These are phyloP conservation scores for Lichenothelia convexa DNA, from an alignment of 495 filamentous ascomycete genomes.

Conservation along the genomic window DNA sequence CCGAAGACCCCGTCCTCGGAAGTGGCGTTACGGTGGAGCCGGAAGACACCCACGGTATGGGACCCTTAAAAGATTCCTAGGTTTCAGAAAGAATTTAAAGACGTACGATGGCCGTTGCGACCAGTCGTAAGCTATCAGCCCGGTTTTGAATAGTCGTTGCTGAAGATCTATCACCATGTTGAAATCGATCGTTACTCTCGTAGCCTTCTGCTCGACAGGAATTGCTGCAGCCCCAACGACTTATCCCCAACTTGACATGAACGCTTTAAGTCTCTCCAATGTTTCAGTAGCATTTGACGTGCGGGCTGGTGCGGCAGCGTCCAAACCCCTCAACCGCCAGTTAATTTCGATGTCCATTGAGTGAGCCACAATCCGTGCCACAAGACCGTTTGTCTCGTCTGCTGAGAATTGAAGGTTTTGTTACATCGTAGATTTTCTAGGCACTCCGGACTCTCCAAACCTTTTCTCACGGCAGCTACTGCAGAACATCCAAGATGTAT, in stretches of 20 bases:
- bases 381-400: not conserved
- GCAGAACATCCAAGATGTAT: constrained; percentile 2
- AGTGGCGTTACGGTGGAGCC: no score
- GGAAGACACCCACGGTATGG: not conserved
- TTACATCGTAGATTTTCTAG: constrained; percentile 4
- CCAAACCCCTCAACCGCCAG: not conserved
- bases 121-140: not conserved
- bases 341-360: not conserved
- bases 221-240: not conserved
- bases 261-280: not conserved
- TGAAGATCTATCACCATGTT: not conserved
- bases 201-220: not conserved
- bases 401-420: constrained; percentile 1
- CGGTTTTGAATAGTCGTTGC: not conserved
- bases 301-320: not conserved
- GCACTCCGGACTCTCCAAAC: constrained; percentile 1
- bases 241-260: not conserved
- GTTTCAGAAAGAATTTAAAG: not conserved
- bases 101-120: not conserved
- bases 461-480: constrained; percentile 1
- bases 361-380: not conserved
- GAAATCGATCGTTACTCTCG: not conserved
- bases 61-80: not conserved
- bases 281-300: not conserved
- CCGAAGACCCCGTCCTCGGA: no score